phyloP scores from a whole-genome alignment of 805 yeast genomes.

The Zygoascus flipseniorum region DNA sequence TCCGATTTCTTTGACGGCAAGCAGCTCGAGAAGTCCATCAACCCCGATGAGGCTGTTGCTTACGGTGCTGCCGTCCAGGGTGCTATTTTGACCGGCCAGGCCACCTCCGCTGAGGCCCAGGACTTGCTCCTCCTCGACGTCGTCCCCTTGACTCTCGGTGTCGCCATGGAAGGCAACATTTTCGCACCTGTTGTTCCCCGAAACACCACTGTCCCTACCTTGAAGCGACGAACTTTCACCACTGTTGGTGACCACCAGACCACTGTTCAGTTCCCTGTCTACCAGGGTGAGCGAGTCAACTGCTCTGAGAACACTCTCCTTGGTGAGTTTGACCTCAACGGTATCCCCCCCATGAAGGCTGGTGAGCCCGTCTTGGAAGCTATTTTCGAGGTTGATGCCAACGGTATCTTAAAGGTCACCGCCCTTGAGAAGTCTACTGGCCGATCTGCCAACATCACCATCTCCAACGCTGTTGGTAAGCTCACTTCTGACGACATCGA shows the following conservation, averaged over 20 bases:
- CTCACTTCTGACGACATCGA: constrained; percentile 93
- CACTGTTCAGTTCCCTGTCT: constrained; percentile 97
- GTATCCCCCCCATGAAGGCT: constrained; percentile 97
- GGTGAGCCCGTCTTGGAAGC: constrained; percentile 99
- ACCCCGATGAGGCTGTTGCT: constrained; percentile 99
- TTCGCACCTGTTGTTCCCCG: constrained; percentile 99
- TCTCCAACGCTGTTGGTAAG: constrained; percentile 98
- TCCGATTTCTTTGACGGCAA: constrained; percentile 95
- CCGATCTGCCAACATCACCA: constrained; percentile 95
- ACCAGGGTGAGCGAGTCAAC: constrained; percentile 99
- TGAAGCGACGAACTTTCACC: constrained; percentile 98
- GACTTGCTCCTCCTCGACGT: constrained; percentile 94
- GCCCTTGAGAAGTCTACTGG: constrained; percentile 99
- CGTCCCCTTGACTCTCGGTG: constrained; percentile 97
- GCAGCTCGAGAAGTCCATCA: constrained; percentile 91
- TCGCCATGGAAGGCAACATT: constrained; percentile 99
- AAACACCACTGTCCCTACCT: constrained; percentile 98
- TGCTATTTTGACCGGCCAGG: constrained; percentile 93
- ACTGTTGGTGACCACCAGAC: constrained; percentile 98
- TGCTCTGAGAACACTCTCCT: constrained; percentile 93
- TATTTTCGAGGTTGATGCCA: constrained; percentile 97
- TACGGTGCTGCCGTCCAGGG: constrained; percentile 99
- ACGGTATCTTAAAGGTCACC: constrained; percentile 98
- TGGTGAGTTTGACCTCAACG: constrained; percentile 98
- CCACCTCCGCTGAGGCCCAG: constrained; percentile 85